These are phyloP conservation scores for Candida oleophila DNA, from an alignment of 805 yeast genomes.

Conservation along the genomic window DNA sequence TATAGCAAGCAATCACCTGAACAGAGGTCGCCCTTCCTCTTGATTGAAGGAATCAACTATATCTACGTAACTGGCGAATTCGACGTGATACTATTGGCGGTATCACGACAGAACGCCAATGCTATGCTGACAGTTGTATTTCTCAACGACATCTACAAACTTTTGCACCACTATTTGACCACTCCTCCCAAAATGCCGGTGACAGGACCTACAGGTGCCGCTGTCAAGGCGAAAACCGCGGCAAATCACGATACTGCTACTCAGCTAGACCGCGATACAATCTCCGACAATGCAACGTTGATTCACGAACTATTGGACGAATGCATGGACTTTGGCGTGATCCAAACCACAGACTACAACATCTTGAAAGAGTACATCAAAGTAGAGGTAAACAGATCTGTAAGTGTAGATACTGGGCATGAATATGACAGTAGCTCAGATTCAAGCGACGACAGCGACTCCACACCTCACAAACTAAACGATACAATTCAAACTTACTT, in stretches of 20 bases:
- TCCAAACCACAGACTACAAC: conserved; percentile 79
- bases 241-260: background rate
- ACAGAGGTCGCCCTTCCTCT: conserved; percentile 42
- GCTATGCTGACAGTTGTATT: conserved; percentile 59
- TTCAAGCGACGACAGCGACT: conserved; percentile 8
- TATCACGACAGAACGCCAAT: conserved; percentile 48
- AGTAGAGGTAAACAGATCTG: conserved; percentile 40
- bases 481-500: background rate
- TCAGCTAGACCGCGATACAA: conserved; percentile 53
- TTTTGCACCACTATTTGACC: conserved; percentile 26
- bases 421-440: conserved; percentile 8
- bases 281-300: conserved; percentile 70
- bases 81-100: conserved; percentile 42
- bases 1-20: conserved; percentile 20
- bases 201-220: background rate
- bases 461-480: background rate
- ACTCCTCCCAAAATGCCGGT: background rate
- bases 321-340: conserved; percentile 84
- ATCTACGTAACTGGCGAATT: conserved; percentile 49
- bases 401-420: conserved; percentile 6
- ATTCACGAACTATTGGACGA: conserved; percentile 85
- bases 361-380: conserved; percentile 77
- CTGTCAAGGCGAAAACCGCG: too few relatives aligned
- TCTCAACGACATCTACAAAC: conserved; percentile 38
- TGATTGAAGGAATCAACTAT: conserved; percentile 51